These are phyloP conservation scores for Flaveria linearis DNA, from an alignment of 129 eudicot species.

Conservation along the genomic window DNA sequence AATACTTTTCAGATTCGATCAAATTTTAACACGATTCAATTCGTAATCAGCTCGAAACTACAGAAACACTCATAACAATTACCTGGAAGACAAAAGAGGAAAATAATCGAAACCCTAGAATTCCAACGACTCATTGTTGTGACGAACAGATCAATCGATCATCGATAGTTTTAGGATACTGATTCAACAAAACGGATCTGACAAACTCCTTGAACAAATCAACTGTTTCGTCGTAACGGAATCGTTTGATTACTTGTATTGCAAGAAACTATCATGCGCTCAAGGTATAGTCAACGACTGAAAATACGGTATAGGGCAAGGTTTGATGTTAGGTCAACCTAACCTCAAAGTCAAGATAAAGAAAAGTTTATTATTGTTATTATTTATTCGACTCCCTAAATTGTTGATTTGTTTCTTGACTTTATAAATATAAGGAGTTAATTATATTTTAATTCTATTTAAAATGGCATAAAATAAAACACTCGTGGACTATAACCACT, in stretches of 20 bases:
- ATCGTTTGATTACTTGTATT: background rate
- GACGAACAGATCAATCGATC: conserved; percentile 35
- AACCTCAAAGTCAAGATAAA: too few relatives aligned
- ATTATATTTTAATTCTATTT: too few relatives aligned
- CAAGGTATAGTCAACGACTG: background rate
- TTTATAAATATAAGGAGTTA: too few relatives aligned
- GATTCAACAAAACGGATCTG: background rate
- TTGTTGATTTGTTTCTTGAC: too few relatives aligned
- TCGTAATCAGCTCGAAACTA: background rate
- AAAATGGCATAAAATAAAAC: too few relatives aligned
- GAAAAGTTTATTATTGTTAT: too few relatives aligned
- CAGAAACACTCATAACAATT: conserved; percentile 13
- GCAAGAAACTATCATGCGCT: conserved; percentile 11
- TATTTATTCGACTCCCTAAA: too few relatives aligned
- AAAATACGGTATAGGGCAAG: too few relatives aligned
- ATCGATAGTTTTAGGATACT: background rate
- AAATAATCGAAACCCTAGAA: conserved; percentile 41
- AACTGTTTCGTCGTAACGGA: conserved; percentile 14
- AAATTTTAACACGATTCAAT: background rate
- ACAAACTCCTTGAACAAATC: background rate
- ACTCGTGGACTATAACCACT: too few relatives aligned
- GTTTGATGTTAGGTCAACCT: too few relatives aligned
- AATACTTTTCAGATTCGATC: background rate
- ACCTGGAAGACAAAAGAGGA: conserved; percentile 65
- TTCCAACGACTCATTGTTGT: conserved; percentile 41